Base-by-base conservation (phyloP, 2,329 filamentous ascomycete species). In the Beauveria caledonica region DNA sequence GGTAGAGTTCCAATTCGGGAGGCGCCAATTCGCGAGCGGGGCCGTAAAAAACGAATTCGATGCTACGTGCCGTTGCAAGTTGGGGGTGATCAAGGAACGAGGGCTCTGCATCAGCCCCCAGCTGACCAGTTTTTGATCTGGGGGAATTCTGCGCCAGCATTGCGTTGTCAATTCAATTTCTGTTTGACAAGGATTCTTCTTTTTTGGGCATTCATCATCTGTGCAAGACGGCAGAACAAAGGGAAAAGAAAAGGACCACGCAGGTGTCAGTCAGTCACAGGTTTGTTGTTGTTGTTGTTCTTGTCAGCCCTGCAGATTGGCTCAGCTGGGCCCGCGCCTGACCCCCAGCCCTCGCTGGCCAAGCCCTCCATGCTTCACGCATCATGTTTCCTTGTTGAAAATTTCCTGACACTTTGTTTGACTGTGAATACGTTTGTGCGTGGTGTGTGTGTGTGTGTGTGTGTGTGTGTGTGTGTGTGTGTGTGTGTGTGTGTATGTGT, bases 271-370 rank as follows among this genome's bases (percentile, higher is more conserved):
- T 33, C 29, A 23, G 54, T 57, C 54, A 48, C 54, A 57, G 21
- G 54, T 57, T 46, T 15, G 54, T 57, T 46, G 29, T 33, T 33
- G 4, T 33, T 33, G 29, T 33, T 33, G 40, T 29, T 33, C 25
- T 19, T 56, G 6, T 48, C 42, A 13, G 27, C n/a, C 13, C 13
- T 40, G 33, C 19, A 39, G 42, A 49, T 57, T 39, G 44, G 44
- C 45, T 33, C 58, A 48, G 53, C 36, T 42, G 15, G 21, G 27
- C 13, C 57, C 54, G 60, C 63, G 63, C 63, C 63, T 64, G 63
- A 64, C 62, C 62, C 44, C 50, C 45, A 39, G 60, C 62, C 58
- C 52, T 62, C 29, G 29, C 29, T 33, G 29, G 29, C 29, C 29
- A 33, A 33, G 11, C 29, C 11, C 36, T 55, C 17, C 23, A 29